Evolutionary conservation across 495 filamentous ascomycete genomes (phyloP).

Genomic region (Niebla homalea): DNA sequence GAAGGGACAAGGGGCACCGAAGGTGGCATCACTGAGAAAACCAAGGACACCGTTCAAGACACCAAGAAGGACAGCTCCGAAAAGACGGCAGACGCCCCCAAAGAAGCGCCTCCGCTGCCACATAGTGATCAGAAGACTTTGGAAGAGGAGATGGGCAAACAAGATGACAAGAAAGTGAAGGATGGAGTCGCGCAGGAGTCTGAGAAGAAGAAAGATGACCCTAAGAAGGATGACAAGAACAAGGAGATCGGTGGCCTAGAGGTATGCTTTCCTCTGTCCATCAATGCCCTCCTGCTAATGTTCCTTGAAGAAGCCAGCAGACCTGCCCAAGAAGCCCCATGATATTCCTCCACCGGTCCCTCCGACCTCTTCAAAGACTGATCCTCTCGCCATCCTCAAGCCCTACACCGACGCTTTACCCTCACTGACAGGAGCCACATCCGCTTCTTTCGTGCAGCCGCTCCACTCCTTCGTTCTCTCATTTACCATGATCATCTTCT

Average conservation of each 20-base stretch:
- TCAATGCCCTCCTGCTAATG: constrained; percentile 10
- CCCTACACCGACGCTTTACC: constrained; percentile 27
- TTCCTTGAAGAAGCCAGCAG: constrained; percentile 56
- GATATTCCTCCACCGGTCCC: constrained; percentile 65
- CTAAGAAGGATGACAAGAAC: constrained; percentile 24
- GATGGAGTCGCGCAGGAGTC: constrained; percentile 8
- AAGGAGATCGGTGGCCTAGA: constrained; percentile 47
- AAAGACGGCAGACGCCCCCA: constrained; percentile 68
- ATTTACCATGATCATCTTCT: constrained; percentile 93
- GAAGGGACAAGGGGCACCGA: constrained; percentile 77
- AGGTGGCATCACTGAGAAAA: constrained; percentile 75
- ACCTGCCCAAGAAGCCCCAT: constrained; percentile 67
- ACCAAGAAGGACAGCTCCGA: constrained; percentile 40
- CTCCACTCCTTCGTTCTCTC: constrained; percentile 88
- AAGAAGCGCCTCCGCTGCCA: constrained; percentile 70
- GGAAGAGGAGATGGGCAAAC: constrained; percentile 26
- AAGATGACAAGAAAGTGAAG: constrained; percentile 26
- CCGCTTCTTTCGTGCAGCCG: constrained; percentile 60
- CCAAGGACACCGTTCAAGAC: constrained; percentile 51
- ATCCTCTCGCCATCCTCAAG: constrained; percentile 49
- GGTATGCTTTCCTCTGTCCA: constrained; percentile 32
- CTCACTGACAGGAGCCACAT: constrained; percentile 27
- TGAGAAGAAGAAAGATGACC: constrained; percentile 19
- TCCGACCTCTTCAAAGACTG: constrained; percentile 49
- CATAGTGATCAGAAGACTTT: constrained; percentile 58